phyloP scores from a whole-genome alignment of 208 protist genomes.

The Acanthamoeba royreba region DNA sequence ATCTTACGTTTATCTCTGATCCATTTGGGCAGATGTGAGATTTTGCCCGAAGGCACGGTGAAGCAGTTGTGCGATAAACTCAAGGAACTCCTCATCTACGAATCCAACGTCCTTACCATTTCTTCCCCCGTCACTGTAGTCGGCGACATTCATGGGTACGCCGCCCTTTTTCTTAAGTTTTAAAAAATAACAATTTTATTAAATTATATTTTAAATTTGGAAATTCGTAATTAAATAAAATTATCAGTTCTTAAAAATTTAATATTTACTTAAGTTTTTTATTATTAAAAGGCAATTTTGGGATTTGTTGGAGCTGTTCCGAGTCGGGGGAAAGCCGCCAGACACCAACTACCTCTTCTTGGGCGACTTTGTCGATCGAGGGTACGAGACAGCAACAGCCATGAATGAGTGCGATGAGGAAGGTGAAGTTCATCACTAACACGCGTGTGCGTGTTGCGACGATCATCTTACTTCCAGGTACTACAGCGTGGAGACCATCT shows the following conservation, averaged over 20 bases:
- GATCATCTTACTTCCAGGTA: no score
- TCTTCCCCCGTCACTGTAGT: slow-evolving; percentile 84
- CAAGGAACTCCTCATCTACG: slow-evolving; percentile 74
- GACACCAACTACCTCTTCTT: slow-evolving; percentile 98
- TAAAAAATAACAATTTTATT: not conserved
- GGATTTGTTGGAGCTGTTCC: slow-evolving; percentile 96
- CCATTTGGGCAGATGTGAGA: not conserved
- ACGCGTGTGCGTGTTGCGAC: no score
- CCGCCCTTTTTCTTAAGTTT: not conserved
- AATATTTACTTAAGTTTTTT: no score
- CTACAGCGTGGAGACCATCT: slow-evolving; percentile 92
- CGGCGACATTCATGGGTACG: slow-evolving; percentile 89
- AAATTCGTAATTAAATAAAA: no score
- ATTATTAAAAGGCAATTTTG: slow-evolving; percentile 88
- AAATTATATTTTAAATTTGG: not conserved
- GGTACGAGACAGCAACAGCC: no score
- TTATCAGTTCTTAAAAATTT: no score
- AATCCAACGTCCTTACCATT: slow-evolving; percentile 74
- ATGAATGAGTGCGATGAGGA: not conserved
- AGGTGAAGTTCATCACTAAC: slow-evolving; percentile 30
- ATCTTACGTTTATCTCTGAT: no score
- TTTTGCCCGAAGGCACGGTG: not conserved
- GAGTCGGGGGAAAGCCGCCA: slow-evolving; percentile 92
- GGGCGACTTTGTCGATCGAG: slow-evolving; percentile 95
- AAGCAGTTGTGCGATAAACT: slow-evolving; percentile 73